phyloP scores from a whole-genome alignment of 805 yeast species.

The Ogataea glucozyma region DNA sequence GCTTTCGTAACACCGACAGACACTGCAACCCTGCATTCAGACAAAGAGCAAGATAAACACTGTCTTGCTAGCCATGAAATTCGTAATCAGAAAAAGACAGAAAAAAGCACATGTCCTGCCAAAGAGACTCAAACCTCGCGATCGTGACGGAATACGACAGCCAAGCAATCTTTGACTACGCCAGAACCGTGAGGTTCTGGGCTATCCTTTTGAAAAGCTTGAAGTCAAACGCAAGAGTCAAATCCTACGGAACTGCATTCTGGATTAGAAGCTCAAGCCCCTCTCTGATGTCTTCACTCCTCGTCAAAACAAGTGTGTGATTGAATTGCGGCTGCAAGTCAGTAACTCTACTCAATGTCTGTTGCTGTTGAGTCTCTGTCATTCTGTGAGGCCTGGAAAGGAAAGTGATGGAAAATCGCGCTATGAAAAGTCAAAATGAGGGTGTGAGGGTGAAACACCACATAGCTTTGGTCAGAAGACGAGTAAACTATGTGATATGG shows the following conservation, averaged over 20 bases:
- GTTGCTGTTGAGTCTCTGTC: neutral
- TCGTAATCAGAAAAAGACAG: no score
- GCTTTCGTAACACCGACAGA: no score
- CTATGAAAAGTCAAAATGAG: neutral
- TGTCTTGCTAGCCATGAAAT: no score
- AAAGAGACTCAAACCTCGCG: neutral
- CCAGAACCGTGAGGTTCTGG: no score
- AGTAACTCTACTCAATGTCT: neutral
- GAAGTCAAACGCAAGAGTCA: neutral
- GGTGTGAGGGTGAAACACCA: constrained; percentile 24
- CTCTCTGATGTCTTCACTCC: neutral
- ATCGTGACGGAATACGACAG: constrained; percentile 9
- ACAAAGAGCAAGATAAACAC: no score
- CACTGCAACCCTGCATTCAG: no score
- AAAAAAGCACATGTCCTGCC: neutral
- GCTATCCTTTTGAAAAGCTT: constrained; percentile 2
- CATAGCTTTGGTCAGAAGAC: constrained; percentile 10
- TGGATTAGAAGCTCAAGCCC: neutral
- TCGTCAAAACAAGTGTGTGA: constrained; percentile 3
- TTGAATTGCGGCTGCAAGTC: neutral
- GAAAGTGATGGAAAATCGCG: neutral
- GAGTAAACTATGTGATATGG: constrained; percentile 19
- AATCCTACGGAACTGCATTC: constrained; percentile 1
- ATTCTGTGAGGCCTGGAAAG: neutral
- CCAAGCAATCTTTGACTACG: neutral